Conservation (phyloP, 176 grass and related monocot species). For the Oryza nivara region DNA sequence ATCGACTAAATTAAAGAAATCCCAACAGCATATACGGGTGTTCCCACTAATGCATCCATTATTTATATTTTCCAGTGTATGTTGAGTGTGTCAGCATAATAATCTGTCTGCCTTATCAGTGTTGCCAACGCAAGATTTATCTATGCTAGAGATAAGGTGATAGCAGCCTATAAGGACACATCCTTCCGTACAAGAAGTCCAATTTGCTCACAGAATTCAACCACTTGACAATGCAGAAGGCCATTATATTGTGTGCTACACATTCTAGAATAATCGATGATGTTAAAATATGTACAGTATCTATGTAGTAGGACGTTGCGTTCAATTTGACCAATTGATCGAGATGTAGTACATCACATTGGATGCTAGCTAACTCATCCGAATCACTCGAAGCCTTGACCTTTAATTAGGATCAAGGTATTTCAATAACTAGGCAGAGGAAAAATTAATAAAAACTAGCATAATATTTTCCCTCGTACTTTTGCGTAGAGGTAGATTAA, state of each 20-base stretch:
- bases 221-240: background rate
- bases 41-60: background rate
- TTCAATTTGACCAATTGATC: background rate
- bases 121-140: background rate
- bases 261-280: background rate
- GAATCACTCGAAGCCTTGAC: background rate
- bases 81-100: slow-evolving; percentile 4
- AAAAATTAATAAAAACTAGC: too few species aligned
- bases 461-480: too few species aligned
- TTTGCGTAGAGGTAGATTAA: too few species aligned
- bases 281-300: background rate
- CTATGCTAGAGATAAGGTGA: background rate
- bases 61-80: background rate
- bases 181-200: slow-evolving; percentile 2
- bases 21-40: background rate
- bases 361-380: slow-evolving; percentile 13
- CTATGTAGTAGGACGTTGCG: background rate
- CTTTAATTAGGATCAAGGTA: slow-evolving; percentile 20
- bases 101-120: slow-evolving; percentile 31
- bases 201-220: slow-evolving; percentile 20
- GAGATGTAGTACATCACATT: background rate
- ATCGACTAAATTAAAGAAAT: background rate
- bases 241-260: background rate
- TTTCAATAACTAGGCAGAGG: background rate
- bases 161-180: background rate